These are phyloP conservation scores for Trametes villosa DNA, from an alignment of 768 basidiomycete species.

Conservation along the genomic window DNA sequence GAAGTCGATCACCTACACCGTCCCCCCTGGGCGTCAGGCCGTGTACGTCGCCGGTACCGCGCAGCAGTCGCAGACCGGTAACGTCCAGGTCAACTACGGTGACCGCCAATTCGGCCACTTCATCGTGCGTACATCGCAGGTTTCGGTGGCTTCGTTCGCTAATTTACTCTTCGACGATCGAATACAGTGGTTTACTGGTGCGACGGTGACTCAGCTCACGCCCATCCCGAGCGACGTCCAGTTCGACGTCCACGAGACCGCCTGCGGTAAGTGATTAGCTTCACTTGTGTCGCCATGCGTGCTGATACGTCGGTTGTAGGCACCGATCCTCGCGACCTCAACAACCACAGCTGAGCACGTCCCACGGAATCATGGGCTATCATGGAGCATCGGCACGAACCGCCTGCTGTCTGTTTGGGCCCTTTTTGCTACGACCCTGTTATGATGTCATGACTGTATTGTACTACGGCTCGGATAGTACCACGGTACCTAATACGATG, in stretches of 20 bases:
- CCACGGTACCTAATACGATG: no score
- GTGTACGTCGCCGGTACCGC: constrained; percentile 16
- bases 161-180: no score
- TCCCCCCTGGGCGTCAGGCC: constrained; percentile 15
- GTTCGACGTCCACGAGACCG: background rate
- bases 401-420: no score
- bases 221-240: background rate
- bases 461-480: no score
- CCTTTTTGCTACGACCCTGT: no score
- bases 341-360: background rate
- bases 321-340: background rate
- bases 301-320: background rate
- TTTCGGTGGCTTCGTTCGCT: background rate
- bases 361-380: background rate
- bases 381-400: no score
- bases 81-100: constrained; percentile 20
- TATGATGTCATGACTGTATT: no score
- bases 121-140: background rate
- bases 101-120: constrained; percentile 10
- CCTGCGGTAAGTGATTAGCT: background rate
- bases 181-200: constrained; percentile 1
- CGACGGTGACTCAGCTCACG: background rate
- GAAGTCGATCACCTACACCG: constrained; percentile 3
- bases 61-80: constrained; percentile 15
- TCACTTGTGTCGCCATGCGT: no score